Percentiles rank a stretch among this genome's conserved stretches.
Evolutionary conservation across 768 basidiomycete species (phyloP).

Genomic region (Exidia glandulosa): DNA sequence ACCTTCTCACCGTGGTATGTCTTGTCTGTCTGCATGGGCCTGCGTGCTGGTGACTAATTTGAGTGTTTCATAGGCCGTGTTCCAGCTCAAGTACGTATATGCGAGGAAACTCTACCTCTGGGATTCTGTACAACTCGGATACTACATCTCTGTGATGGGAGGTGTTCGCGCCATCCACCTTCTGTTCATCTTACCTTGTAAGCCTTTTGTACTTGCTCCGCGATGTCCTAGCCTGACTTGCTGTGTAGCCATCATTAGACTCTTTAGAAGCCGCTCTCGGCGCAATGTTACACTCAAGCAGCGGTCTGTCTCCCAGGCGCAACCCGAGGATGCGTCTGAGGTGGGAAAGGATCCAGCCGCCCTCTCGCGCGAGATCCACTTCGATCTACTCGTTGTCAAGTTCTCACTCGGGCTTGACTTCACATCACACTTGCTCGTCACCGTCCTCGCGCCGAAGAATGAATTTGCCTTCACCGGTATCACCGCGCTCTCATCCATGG

Average conservation of each 20-base stretch:
- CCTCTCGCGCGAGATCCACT: constrained; percentile 49
- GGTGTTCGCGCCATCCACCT: constrained; percentile 53
- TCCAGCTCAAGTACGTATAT: constrained; percentile 68
- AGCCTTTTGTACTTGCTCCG: constrained; percentile 16
- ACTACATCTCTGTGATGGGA: constrained; percentile 65
- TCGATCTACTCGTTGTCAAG: constrained; percentile 57
- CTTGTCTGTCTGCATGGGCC: not conserved
- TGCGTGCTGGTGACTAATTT: not conserved
- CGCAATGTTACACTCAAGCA: not conserved
- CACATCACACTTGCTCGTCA: constrained; percentile 50
- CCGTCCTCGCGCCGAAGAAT: constrained; percentile 20
- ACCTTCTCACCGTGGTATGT: constrained; percentile 54
- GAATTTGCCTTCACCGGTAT: constrained; percentile 43
- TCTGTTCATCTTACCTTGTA: constrained; percentile 58
- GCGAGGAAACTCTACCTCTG: constrained; percentile 62
- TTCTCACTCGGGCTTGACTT: constrained; percentile 59
- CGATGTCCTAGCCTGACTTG: constrained; percentile 24
- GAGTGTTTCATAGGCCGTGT: constrained; percentile 39
- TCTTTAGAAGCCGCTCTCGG: constrained; percentile 39
- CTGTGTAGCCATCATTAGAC: constrained; percentile 42
- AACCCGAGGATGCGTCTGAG: not conserved
- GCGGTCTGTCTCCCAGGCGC: not conserved
- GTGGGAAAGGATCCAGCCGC: constrained; percentile 20
- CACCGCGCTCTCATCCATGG: constrained; percentile 53
- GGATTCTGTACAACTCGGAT: constrained; percentile 56